These are phyloP conservation scores for Quercus bicolor DNA, from an alignment of 306 rosid genomes.

Conservation along the genomic window DNA sequence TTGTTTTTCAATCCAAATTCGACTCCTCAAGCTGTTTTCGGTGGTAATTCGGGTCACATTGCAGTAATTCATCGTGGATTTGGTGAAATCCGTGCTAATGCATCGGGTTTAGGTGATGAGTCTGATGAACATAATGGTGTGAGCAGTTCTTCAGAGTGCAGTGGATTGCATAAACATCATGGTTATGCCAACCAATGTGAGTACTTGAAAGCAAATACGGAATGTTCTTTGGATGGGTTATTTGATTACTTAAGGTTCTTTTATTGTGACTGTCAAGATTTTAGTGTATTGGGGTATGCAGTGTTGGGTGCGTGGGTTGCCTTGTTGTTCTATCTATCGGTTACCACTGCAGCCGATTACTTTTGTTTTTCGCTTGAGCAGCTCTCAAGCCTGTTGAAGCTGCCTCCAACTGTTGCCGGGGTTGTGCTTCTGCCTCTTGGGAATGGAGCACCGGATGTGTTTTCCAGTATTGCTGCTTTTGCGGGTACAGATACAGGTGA, in stretches of 20 bases:
- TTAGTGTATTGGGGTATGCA: constrained; percentile 58
- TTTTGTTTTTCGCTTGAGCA: constrained; percentile 89
- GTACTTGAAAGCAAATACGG: constrained; percentile 67
- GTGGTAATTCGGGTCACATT: constrained; percentile 13
- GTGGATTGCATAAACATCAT: constrained; percentile 44
- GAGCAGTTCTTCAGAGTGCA: constrained; percentile 43
- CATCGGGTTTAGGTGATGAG: constrained; percentile 19
- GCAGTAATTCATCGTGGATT: constrained; percentile 34
- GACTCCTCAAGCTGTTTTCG: constrained; percentile 21
- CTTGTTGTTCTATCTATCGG: constrained; percentile 86
- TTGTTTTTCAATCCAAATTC: constrained; percentile 16
- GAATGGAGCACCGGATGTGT: constrained; percentile 99
- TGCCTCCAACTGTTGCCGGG: constrained; percentile 97
- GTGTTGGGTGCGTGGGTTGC: constrained; percentile 66
- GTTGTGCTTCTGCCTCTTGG: constrained; percentile 94
- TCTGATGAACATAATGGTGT: constrained; percentile 23
- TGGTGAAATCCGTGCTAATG: constrained; percentile 25
- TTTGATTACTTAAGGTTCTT: constrained; percentile 67
- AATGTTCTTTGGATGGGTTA: constrained; percentile 70
- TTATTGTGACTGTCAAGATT: constrained; percentile 64
- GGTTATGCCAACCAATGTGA: constrained; percentile 64
- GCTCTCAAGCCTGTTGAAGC: constrained; percentile 77
- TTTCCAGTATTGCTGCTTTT: constrained; percentile 91
- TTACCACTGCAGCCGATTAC: constrained; percentile 93
- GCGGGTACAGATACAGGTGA: constrained; percentile 74